Conservation (phyloP, 768 basidiomycete genomes). For the Scleroderma bovista region DNA sequence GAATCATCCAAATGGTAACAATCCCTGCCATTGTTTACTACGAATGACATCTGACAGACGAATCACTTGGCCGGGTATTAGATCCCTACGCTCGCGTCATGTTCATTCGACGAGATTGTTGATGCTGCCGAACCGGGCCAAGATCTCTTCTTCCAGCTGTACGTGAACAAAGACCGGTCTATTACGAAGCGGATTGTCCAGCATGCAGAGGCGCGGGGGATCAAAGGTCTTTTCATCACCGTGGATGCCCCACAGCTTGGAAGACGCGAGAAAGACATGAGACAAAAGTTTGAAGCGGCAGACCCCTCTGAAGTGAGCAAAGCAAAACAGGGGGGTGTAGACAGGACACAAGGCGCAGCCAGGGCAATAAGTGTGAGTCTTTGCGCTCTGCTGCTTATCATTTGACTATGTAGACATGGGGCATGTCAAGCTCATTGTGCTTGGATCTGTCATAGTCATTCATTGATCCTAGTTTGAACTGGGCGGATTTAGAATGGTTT, state of each 20-base stretch:
- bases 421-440: not conserved
- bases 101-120: slow-evolving; percentile 94
- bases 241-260: slow-evolving; percentile 97
- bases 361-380: slow-evolving; percentile 78
- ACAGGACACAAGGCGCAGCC: slow-evolving; percentile 88
- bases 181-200: slow-evolving; percentile 84
- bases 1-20: slow-evolving; percentile 66
- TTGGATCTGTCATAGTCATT: slow-evolving; percentile 54
- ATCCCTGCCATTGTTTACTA: not conserved
- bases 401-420: not conserved
- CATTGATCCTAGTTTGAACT: slow-evolving; percentile 86
- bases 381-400: not conserved
- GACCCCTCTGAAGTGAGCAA: slow-evolving; percentile 37
- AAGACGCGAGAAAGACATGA: slow-evolving; percentile 93
- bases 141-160: slow-evolving; percentile 83
- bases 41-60: not conserved
- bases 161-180: slow-evolving; percentile 82
- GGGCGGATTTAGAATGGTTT: slow-evolving; percentile 67
- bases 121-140: slow-evolving; percentile 78
- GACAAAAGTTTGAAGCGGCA: slow-evolving; percentile 89
- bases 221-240: slow-evolving; percentile 94
- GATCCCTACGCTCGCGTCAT: slow-evolving; percentile 95
- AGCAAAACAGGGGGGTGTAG: slow-evolving; percentile 48
- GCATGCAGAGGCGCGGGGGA: slow-evolving; percentile 84
- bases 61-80: no score